Conservation (phyloP, 164 flowering plant species). For the Platanus orientalis region DNA sequence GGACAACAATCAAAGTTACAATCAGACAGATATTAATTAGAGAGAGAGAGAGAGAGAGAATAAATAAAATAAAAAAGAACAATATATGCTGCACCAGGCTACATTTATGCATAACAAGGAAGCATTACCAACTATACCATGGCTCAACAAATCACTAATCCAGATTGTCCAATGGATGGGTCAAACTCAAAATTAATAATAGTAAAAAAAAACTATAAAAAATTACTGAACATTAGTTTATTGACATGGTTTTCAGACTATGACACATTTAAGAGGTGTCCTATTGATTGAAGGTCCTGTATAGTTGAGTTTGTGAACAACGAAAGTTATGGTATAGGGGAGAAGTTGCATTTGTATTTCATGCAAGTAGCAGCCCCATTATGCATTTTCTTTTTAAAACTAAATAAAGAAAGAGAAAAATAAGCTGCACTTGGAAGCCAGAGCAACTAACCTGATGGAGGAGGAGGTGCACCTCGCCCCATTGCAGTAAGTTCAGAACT, state of each 20-base stretch:
- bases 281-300: background rate
- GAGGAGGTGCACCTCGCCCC: slow-evolving; percentile 93
- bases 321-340: too few species aligned
- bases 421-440: too few species aligned
- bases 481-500: slow-evolving; percentile 83
- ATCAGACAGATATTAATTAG: too few species aligned
- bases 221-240: background rate
- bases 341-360: too few species aligned
- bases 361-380: background rate
- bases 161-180: background rate
- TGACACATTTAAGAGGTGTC: background rate
- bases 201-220: background rate
- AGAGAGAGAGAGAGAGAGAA: background rate
- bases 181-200: too few species aligned
- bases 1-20: background rate
- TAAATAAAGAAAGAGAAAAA: background rate
- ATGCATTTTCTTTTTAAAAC: background rate
- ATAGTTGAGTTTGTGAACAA: background rate
- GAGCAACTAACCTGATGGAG: slow-evolving; percentile 51
- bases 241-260: background rate
- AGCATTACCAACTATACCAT: background rate
- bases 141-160: background rate
- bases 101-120: background rate
- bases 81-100: too few species aligned
- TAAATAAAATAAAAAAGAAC: background rate